phyloP scores from a whole-genome alignment of 1,139 yeast genomes.

The Wickerhamomyces sp. region DNA sequence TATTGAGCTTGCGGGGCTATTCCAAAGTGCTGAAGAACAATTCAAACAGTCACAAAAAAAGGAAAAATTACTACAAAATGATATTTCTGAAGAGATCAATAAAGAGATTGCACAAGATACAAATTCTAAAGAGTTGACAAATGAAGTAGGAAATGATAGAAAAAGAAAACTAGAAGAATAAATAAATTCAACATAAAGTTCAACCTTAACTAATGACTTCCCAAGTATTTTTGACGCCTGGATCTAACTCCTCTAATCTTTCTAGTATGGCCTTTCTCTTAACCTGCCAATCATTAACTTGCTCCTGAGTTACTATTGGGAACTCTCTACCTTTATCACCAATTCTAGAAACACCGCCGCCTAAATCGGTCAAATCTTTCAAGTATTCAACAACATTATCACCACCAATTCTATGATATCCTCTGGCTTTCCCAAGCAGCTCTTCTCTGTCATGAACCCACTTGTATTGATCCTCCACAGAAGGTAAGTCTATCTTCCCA shows the following conservation, averaged over 20 bases:
- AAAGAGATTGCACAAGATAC: not conserved
- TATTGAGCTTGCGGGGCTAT: constrained; percentile 26
- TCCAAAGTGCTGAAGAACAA: constrained; percentile 18
- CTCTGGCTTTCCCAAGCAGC: constrained; percentile 21
- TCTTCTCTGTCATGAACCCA: constrained; percentile 4
- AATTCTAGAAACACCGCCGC: constrained; percentile 21
- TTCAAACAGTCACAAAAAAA: not conserved
- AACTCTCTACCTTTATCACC: constrained; percentile 29
- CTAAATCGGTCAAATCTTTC: constrained; percentile 25
- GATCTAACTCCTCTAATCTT: not conserved
- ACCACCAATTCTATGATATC: constrained; percentile 31
- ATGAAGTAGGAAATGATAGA: not conserved
- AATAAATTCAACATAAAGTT: not conserved
- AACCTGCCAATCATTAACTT: constrained; percentile 1
- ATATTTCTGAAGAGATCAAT: not conserved
- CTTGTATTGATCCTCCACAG: constrained; percentile 2
- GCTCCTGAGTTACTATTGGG: constrained; percentile 24
- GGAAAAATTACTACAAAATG: not conserved
- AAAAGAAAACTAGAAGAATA: constrained; percentile 5
- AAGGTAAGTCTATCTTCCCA: constrained; percentile 11
- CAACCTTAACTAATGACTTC: not conserved
- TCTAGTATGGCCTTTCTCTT: not conserved
- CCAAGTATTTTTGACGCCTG: not conserved
- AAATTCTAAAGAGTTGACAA: too few relatives aligned
- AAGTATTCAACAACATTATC: constrained; percentile 22